phyloP scores from a whole-genome alignment of 495 filamentous ascomycete species.

The Tuber calosporum region DNA sequence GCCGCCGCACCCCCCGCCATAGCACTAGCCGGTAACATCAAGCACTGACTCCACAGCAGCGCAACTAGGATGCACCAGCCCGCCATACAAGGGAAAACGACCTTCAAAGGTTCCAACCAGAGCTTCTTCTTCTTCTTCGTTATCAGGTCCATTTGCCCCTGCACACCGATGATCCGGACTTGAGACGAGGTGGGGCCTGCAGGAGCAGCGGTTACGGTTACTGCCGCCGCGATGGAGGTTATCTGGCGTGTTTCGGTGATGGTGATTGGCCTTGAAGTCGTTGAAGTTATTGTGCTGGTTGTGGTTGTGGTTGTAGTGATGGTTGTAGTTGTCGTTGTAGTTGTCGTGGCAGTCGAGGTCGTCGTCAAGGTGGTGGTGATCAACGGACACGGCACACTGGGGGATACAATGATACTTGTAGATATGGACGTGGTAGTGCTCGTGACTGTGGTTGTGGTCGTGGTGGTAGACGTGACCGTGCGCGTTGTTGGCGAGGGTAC shows the following conservation, averaged over 20 bases:
- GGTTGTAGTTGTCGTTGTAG: neutral
- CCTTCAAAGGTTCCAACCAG: neutral
- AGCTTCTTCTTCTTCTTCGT: neutral
- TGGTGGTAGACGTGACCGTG: neutral
- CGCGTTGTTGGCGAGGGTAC: neutral
- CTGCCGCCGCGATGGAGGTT: neutral
- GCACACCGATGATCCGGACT: neutral
- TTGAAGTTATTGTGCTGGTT: neutral
- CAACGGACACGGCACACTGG: neutral
- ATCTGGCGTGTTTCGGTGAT: neutral
- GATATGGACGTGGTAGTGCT: conserved; percentile 5
- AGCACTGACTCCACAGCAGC: neutral
- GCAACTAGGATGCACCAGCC: neutral
- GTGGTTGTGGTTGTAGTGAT: neutral
- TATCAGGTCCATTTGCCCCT: neutral
- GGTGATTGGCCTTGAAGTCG: neutral
- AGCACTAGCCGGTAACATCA: neutral
- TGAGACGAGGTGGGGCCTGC: neutral
- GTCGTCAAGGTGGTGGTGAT: conserved; percentile 37
- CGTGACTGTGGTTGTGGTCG: neutral
- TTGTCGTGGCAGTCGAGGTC: neutral
- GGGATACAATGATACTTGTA: conserved; percentile 6
- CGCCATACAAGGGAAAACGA: neutral
- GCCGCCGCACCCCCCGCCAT: neutral
- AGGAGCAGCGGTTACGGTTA: neutral